These are phyloP conservation scores for Fusarium begoniae DNA, from an alignment of 2,329 filamentous ascomycete species.

Conservation along the genomic window DNA sequence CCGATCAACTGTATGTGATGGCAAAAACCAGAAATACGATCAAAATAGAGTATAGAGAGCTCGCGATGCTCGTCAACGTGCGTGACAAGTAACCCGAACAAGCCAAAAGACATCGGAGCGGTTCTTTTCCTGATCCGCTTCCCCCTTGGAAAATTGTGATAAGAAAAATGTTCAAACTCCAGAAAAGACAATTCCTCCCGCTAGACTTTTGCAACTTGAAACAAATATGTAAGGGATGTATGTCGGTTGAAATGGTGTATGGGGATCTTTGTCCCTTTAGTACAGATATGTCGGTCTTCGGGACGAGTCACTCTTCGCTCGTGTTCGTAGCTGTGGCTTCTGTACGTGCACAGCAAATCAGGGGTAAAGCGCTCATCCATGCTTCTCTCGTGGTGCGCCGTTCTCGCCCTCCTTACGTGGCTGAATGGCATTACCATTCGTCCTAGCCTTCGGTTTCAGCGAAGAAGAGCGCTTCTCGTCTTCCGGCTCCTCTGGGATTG, in stretches of 20 bases:
- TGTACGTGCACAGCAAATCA: not conserved
- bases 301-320: not conserved
- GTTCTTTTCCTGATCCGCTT: constrained; percentile 16
- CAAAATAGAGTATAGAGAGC: not conserved
- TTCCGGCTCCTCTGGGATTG: constrained; percentile 75
- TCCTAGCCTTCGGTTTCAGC: constrained; percentile 25
- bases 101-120: constrained; percentile 12
- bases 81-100: not conserved
- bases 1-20: constrained; percentile 3
- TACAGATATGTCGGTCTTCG: not conserved
- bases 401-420: constrained; percentile 22
- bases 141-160: not conserved
- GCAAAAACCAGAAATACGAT: not conserved
- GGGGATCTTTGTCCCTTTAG: not conserved
- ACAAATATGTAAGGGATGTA: constrained; percentile 8
- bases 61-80: not conserved
- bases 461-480: constrained; percentile 30
- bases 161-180: constrained; percentile 26
- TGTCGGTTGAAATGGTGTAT: not conserved
- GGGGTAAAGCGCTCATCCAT: constrained; percentile 17
- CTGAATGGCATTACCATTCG: constrained; percentile 27
- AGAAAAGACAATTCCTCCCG: constrained; percentile 22
- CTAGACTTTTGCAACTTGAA: constrained; percentile 27
- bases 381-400: constrained; percentile 28
- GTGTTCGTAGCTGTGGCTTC: not conserved